These are phyloP conservation scores for Cyclanthera cordifolia DNA, from an alignment of 306 rosid species.

Conservation along the genomic window DNA sequence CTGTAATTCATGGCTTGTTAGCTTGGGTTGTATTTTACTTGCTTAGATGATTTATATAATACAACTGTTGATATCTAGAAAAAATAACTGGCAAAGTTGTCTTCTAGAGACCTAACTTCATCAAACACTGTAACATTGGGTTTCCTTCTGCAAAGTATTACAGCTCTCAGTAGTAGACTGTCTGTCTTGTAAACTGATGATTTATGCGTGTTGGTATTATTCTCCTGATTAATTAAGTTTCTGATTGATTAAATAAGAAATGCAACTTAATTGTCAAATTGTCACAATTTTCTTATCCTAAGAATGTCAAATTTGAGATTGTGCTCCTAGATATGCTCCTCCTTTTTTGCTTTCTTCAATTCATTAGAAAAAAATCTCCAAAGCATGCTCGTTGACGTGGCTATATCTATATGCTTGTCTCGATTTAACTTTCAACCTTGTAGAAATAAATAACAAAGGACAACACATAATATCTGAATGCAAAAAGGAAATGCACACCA, in stretches of 20 bases:
- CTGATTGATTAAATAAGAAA: not conserved
- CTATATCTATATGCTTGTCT: not conserved
- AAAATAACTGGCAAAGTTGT: not conserved
- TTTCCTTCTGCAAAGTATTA: not conserved
- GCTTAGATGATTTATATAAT: constrained; percentile 3
- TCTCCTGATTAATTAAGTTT: not conserved
- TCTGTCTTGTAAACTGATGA: not conserved
- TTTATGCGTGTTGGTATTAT: not conserved
- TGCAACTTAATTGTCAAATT: no score
- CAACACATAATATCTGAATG: not conserved
- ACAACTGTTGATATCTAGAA: not conserved
- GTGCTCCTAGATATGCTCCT: not conserved
- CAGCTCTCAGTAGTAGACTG: not conserved
- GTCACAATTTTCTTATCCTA: no score
- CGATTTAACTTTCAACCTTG: not conserved
- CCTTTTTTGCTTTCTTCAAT: not conserved
- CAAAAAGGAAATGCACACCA: not conserved
- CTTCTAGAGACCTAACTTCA: not conserved
- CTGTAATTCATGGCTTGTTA: constrained; percentile 7
- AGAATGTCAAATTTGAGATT: no score
- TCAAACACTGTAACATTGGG: not conserved
- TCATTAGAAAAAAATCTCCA: not conserved
- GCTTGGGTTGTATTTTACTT: not conserved
- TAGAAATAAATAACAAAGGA: not conserved
- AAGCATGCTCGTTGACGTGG: not conserved